Evolutionary conservation across 129 eudicot species (phyloP), one percentile per base, ranked within the genome.

Genomic region (Ambrosia trifida): DNA sequence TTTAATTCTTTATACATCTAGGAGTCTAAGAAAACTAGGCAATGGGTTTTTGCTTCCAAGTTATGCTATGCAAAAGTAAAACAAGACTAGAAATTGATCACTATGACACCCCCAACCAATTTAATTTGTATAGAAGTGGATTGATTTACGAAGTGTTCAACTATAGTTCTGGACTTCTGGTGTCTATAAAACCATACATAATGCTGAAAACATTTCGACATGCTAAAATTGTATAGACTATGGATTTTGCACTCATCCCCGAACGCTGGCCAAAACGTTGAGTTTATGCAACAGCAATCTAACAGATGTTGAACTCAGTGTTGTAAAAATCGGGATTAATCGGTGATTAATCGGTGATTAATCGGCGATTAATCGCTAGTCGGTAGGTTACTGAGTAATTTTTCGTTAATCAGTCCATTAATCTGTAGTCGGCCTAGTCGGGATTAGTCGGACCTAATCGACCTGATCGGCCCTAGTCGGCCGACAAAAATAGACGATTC

Each of bases 11-110:
- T 40, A 40, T 44, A 43, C 11, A 43, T 44, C 10, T 44, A 14
- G 11, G 24, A 44, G 24, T 19, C 46, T 41, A 24, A 16, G 18
- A 43, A 64, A 41, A 8, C 28, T 11, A 64, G 8, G 16, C 24
- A 14, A 19, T 38, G 10, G 70, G 70, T 16, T 41, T 65, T 65
- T 18, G 35, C 50, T 65, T 40, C 32, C 14, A 19, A 65, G 52
- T 28, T 66, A 66, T 19, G 56, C 57, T 19, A 20, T 41, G 12
- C 5, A 1, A 9, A 3, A 14, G 20, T 19, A 44, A 44, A 3
- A 41, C 0, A 45, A 45, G 14, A 24, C 71, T 66, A 28, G 9
- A 8, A 67, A 67, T 4, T 47, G 36, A 43, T 30, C 35, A 2
- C 59, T 67, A 30, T 20, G 31, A 67, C 58, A 44, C 30, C 59